phyloP scores from a whole-genome alignment of 345 rosid genomes.

The Acer saccharum region DNA sequence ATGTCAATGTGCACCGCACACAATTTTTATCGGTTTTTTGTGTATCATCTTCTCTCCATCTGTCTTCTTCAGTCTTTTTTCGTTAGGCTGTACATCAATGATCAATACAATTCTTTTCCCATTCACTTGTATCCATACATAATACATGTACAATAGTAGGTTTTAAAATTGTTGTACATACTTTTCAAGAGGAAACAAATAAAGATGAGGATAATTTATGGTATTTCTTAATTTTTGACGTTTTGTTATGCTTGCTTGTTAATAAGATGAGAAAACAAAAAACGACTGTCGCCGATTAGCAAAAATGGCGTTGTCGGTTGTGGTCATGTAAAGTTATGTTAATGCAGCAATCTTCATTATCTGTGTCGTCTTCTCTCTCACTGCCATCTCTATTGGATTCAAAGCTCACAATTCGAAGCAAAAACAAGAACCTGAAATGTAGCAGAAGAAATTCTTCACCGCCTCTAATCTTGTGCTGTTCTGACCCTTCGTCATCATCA shows the following conservation, averaged over 20 bases:
- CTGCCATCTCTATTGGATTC: neutral
- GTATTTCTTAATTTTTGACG: neutral
- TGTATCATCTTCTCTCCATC: neutral
- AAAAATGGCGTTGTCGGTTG: neutral
- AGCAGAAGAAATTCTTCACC: neutral
- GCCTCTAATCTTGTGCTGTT: constrained; percentile 26
- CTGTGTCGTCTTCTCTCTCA: neutral
- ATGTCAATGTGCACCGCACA: neutral
- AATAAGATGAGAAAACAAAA: too few species aligned
- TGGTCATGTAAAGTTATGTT: neutral
- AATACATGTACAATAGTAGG: constrained; percentile 15
- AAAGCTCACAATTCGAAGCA: constrained; percentile 1
- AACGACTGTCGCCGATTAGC: neutral
- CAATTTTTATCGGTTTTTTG: neutral
- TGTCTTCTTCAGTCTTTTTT: neutral
- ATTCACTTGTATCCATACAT: constrained; percentile 4
- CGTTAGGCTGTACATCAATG: constrained; percentile 7
- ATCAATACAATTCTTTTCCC: neutral
- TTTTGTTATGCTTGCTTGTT: constrained; percentile 1
- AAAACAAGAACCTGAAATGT: constrained; percentile 4
- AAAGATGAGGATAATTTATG: neutral
- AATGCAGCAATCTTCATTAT: neutral
- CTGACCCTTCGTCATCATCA: constrained; percentile 28
- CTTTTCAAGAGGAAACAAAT: neutral
- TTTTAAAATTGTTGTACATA: constrained; percentile 17